Conservation (phyloP, 2,329 filamentous ascomycete genomes). For the Trichoderma harzianum region DNA sequence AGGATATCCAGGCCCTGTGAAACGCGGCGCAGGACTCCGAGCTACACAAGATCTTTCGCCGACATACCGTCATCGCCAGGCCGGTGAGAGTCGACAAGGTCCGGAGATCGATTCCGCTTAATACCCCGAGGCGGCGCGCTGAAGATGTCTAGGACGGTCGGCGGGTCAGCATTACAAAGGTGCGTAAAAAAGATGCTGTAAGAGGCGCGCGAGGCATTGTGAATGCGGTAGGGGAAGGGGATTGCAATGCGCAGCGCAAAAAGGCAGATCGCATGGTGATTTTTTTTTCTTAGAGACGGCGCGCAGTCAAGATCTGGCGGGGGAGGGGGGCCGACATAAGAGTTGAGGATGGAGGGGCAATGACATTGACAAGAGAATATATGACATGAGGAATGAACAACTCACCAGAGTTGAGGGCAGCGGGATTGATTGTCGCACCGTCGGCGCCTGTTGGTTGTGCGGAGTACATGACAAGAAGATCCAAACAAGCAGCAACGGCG, state of each 20-base stretch:
- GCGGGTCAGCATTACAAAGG: constrained; percentile 27
- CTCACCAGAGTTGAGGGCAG: constrained; percentile 78
- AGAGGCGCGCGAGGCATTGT: constrained; percentile 10
- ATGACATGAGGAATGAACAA: constrained; percentile 24
- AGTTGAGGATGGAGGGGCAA: constrained; percentile 12
- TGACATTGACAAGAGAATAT: not conserved
- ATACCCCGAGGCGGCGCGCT: constrained; percentile 61
- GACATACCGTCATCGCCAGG: constrained; percentile 73
- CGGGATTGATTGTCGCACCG: constrained; percentile 87
- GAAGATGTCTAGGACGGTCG: constrained; percentile 42
- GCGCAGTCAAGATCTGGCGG: not conserved
- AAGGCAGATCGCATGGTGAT: not conserved
- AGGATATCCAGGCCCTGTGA: constrained; percentile 25
- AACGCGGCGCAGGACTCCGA: constrained; percentile 34
- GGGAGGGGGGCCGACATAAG: constrained; percentile 2
- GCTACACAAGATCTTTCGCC: constrained; percentile 34
- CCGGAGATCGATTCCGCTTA: constrained; percentile 77
- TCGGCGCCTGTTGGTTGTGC: constrained; percentile 67
- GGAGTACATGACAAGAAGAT: constrained; percentile 36
- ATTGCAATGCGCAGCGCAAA: not conserved
- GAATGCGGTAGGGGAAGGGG: not conserved
- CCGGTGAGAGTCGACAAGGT: constrained; percentile 51
- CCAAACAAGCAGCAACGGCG: constrained; percentile 25
- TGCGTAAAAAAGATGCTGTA: not conserved
- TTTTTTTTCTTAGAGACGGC: not conserved